These are phyloP conservation scores for Ampelomyces quisqualis DNA, from an alignment of 2,329 filamentous ascomycete species.

Conservation along the genomic window DNA sequence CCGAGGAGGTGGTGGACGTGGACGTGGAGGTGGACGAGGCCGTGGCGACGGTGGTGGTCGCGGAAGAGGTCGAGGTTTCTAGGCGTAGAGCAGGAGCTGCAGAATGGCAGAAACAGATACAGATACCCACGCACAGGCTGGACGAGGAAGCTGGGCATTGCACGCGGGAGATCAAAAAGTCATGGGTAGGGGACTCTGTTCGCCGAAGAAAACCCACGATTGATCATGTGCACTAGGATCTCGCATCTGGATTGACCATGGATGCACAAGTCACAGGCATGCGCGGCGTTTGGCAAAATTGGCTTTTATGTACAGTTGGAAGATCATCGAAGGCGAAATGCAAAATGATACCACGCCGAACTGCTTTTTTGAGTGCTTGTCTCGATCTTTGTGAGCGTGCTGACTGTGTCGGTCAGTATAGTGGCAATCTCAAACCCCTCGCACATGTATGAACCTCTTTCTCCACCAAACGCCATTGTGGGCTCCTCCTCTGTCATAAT, in stretches of 20 bases:
- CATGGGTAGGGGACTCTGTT: slow-evolving; percentile 19
- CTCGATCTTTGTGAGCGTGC: background rate
- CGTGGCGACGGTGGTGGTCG: slow-evolving; percentile 45
- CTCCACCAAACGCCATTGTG: background rate
- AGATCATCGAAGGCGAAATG: slow-evolving; percentile 19
- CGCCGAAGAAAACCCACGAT: slow-evolving; percentile 17
- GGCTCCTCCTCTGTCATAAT: background rate
- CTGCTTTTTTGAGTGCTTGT: background rate
- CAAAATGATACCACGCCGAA: slow-evolving; percentile 29
- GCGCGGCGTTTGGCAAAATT: slow-evolving; percentile 22
- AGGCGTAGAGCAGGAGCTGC: slow-evolving; percentile 6
- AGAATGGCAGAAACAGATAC: slow-evolving; percentile 4
- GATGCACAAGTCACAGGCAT: slow-evolving; percentile 16
- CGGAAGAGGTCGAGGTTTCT: slow-evolving; percentile 44
- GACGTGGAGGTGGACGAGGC: slow-evolving; percentile 45
- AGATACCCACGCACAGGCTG: slow-evolving; percentile 5
- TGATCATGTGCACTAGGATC: slow-evolving; percentile 24
- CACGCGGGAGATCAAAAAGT: slow-evolving; percentile 8
- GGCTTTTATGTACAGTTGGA: slow-evolving; percentile 19
- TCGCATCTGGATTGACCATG: slow-evolving; percentile 10
- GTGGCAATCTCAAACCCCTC: too few relatives aligned
- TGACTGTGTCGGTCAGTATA: too few relatives aligned
- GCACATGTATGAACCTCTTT: background rate
- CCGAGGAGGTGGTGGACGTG: slow-evolving; percentile 41
- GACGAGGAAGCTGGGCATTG: slow-evolving; percentile 2